Conservation (phyloP, 2,329 filamentous ascomycete species). For the Aspergillus tubingensis region DNA sequence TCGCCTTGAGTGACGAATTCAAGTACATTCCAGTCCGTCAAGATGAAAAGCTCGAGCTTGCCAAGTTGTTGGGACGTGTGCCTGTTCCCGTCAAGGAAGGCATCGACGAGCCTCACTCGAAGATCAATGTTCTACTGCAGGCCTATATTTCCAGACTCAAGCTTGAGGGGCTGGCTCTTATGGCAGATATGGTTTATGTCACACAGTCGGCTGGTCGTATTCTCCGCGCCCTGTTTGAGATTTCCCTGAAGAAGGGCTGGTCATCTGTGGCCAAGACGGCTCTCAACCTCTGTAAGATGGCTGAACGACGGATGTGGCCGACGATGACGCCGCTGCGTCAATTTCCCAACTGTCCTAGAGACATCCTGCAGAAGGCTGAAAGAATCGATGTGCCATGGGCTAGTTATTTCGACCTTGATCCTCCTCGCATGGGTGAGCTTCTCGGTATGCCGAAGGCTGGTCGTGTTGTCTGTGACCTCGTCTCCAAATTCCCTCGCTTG, state of each 20-base stretch:
- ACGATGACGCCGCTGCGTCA: conserved; percentile 96
- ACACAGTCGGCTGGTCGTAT: conserved; percentile 98
- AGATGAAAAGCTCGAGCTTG: conserved; percentile 94
- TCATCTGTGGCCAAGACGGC: conserved; percentile 88
- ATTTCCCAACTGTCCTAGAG: conserved; percentile 77
- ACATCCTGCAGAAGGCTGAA: conserved; percentile 90
- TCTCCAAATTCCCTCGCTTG: conserved; percentile 89
- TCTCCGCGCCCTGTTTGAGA: conserved; percentile 92
- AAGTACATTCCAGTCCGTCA: conserved; percentile 98
- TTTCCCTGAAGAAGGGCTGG: conserved; percentile 96
- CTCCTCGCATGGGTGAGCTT: conserved; percentile 92
- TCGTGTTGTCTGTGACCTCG: conserved; percentile 77
- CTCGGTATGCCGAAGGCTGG: conserved; percentile 88
- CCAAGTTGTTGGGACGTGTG: conserved; percentile 84
- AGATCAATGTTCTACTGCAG: conserved; percentile 96
- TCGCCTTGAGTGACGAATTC: conserved; percentile 95
- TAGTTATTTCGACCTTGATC: conserved; percentile 94
- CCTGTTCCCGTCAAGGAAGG: conserved; percentile 97
- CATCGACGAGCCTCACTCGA: conserved; percentile 93
- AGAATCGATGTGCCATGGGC: conserved; percentile 91
- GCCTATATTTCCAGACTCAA: conserved; percentile 95
- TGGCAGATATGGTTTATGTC: conserved; percentile 98
- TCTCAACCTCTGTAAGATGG: conserved; percentile 96
- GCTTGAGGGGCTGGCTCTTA: conserved; percentile 88
- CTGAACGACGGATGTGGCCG: conserved; percentile 99